Evolutionary conservation across 257 asterid genomes (phyloP), one percentile per base, ranked within the genome.

Genomic region (Agastache rugosa): DNA sequence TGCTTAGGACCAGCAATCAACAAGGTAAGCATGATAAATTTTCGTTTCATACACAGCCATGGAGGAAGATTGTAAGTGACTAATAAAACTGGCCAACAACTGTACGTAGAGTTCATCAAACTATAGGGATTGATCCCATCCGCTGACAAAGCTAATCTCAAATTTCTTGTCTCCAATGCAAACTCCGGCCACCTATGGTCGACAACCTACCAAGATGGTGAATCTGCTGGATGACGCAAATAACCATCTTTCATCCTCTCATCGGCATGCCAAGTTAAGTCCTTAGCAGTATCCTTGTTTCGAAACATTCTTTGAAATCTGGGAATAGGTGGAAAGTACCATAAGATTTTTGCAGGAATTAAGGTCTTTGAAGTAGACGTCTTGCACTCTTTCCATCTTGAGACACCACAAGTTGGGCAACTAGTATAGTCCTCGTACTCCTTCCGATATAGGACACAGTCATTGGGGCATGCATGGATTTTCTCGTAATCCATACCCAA

Each of bases 31-130:
- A 45, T 45, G 5, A 45, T 45, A 45, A 12, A 15, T 45, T 15
- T 45, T 11, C 17, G 5, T 15, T 45, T 45, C 53, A 45, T 11
- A 45, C 53, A 45, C 16, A 45, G 8, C 19, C 53, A 37, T 17
- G 22, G n/a, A 7, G 61, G 47, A 7, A 50, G 45, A 11, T 67
- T 48, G 14, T 67, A 67, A 2, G 45, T 67, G 8, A 67, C 62
- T 2, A 67, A 1, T 1, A 67, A n/a, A 8, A 67, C 29, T 29
- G 16, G 62, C 73, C 47, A 50, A 67, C 62, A 67, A 48, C 62
- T 50, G 4, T 67, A 67, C 11, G 0, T 50, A 16, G 56, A 50
- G 15, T 8, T 27, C 41, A 59, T 59, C 5, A 59, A 14, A 25
- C 42, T 27, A 59, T 59, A 42, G 1, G 65, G 11, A 59, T 59